Evolutionary conservation across 805 yeast genomes (phyloP).

Genomic region (Nakazawaea peltata): DNA sequence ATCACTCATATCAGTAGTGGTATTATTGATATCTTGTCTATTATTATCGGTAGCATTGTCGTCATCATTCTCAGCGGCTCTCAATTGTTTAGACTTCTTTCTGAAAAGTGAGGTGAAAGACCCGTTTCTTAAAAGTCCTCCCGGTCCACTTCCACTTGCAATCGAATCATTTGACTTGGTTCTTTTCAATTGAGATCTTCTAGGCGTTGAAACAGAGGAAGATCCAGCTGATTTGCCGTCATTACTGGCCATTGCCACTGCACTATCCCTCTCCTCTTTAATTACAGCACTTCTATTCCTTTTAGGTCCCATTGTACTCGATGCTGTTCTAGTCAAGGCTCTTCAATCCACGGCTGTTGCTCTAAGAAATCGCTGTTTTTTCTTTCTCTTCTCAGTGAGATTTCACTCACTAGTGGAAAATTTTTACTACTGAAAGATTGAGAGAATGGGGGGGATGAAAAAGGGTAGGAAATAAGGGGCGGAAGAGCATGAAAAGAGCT

Average conservation of each 20-base stretch:
- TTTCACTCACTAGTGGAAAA: background rate
- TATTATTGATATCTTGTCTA: slow-evolving; percentile 2
- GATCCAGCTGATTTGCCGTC: no score
- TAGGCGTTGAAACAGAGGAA: no score
- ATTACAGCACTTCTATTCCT: slow-evolving; percentile 8
- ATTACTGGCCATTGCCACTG: no score
- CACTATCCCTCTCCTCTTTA: background rate
- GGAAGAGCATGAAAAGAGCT: no score
- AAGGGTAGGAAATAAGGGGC: no score
- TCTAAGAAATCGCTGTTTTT: no score
- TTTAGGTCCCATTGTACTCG: slow-evolving; percentile 8
- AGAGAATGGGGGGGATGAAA: no score
- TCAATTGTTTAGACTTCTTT: no score
- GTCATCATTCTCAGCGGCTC: slow-evolving; percentile 10
- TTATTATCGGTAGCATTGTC: slow-evolving; percentile 5
- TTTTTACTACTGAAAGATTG: no score
- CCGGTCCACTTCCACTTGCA: background rate
- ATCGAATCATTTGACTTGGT: slow-evolving; percentile 5
- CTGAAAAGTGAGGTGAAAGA: slow-evolving; percentile 12
- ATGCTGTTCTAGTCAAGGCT: no score
- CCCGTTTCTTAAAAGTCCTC: slow-evolving; percentile 9
- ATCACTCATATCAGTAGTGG: background rate
- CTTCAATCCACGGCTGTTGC: no score
- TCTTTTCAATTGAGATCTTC: background rate
- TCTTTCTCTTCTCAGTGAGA: background rate